Conservation (phyloP, 2,329 filamentous ascomycete genomes). For the Cladosporium phlei region DNA sequence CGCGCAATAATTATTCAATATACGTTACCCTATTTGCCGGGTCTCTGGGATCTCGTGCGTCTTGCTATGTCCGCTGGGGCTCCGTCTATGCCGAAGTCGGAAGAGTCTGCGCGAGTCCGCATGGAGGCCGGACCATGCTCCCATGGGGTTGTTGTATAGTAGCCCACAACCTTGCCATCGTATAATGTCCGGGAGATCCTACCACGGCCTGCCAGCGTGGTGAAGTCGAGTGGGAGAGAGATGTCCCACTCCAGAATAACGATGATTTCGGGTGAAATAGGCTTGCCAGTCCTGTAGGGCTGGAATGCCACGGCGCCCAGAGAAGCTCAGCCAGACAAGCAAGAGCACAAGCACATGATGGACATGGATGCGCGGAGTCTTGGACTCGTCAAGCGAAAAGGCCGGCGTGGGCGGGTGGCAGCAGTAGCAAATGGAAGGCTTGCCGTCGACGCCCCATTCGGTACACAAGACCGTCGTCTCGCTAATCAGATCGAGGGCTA, state of each 20-base stretch:
- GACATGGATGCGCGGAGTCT: neutral
- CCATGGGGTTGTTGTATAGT: too few relatives aligned
- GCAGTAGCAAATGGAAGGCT: neutral
- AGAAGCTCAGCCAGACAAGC: too few relatives aligned
- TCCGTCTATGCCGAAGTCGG: conserved; percentile 6
- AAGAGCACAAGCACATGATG: too few relatives aligned
- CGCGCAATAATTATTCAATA: too few relatives aligned
- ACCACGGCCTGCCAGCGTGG: neutral
- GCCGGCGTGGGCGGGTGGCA: too few relatives aligned
- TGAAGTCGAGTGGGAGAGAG: neutral
- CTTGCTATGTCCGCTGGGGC: neutral
- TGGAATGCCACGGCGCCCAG: conserved; percentile 1
- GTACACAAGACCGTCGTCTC: neutral
- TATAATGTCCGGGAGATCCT: too few relatives aligned
- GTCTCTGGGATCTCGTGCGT: neutral
- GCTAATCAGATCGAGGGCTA: conserved; percentile 11
- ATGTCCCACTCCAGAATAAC: too few relatives aligned
- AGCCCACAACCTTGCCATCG: too few relatives aligned
- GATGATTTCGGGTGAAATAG: neutral
- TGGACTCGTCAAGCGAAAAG: conserved; percentile 6
- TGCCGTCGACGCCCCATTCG: neutral
- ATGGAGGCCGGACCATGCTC: too few relatives aligned
- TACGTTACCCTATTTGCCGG: conserved; percentile 7
- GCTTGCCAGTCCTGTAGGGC: neutral
- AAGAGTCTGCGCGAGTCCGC: neutral